Evolutionary conservation across 805 yeast genomes (phyloP), one percentile per base, ranked within the genome.

Genomic region (Metschnikowia kunwiensis): DNA sequence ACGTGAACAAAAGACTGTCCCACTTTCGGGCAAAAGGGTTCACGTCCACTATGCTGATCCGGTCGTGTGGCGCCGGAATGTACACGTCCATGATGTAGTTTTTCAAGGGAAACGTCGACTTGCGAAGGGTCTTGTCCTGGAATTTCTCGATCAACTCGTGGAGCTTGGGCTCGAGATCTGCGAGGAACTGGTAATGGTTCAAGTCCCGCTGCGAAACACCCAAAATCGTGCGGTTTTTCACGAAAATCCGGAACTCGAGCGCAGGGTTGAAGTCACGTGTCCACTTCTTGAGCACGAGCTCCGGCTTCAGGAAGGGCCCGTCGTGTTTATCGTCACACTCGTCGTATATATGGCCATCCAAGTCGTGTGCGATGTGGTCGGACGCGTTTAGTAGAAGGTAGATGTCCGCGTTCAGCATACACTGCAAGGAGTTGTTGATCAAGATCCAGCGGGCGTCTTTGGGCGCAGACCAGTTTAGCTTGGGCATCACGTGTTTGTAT

Each of bases 391-490:
- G 61, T 7, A 93, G 60, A 31, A 93, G 57, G 46, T 88, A 93
- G 0, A 93, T 62, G 46, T 93, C 99, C 24, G 80, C 73, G 0
- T 82, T 78, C 21, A 72, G 73, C 11, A 63, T 68, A 53, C 97
- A 89, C 51, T 77, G 74, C 73, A 83, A 74, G 3, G 86, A 72
- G 51, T 86, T 85, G 21, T 83, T 78, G 2, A 93, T 73, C 51
- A 84, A 63, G 14, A 93, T 91, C 98, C 97, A 93, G 0, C 80
- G 75, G 1, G 97, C 86, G 61, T 93, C 99, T 54, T 80, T 82
- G 1, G 99, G 98, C 1, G 96, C 84, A 1, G 97, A 87, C 98
- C 98, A 93, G 65, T 93, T 93, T 49, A 91, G 65, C 54, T 93
- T 93, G 1, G 97, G 97, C 1, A 86, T 72, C 2, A 88, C 86